Conservation (phyloP, 2,329 filamentous ascomycete genomes). For the Teratosphaeria epicoccoides region DNA sequence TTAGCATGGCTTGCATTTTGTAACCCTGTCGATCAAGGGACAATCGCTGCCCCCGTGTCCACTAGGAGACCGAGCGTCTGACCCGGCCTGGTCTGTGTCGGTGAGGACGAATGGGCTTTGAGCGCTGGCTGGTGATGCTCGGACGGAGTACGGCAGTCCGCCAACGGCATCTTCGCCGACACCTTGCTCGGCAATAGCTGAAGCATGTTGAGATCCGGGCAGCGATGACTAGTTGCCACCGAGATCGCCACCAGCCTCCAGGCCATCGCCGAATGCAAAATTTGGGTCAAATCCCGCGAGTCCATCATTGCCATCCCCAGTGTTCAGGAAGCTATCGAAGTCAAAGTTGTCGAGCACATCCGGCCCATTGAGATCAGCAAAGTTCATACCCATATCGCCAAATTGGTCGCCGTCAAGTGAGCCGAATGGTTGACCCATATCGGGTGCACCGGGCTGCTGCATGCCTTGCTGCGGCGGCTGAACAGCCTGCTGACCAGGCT, state of each 20-base stretch:
- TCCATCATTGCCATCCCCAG: conserved; percentile 34
- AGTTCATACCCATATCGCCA: conserved; percentile 27
- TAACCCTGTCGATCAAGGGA: no score
- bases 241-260: conserved; percentile 12
- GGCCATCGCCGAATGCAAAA: conserved; percentile 25
- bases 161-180: background rate
- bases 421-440: conserved; percentile 32
- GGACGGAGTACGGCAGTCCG: background rate
- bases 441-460: conserved; percentile 6
- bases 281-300: conserved; percentile 28
- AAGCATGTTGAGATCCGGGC: background rate
- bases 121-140: background rate
- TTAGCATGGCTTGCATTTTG: no score
- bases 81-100: background rate
- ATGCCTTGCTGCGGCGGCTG: background rate
- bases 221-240: background rate
- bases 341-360: conserved; percentile 60
- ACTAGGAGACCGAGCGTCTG: background rate
- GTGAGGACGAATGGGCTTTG: background rate
- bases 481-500: background rate
- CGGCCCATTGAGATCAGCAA: conserved; percentile 40
- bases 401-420: conserved; percentile 27
- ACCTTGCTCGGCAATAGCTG: background rate
- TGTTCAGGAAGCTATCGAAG: conserved; percentile 57
- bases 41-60: no score